Base-by-base conservation (phyloP, 2,329 filamentous ascomycete genomes). In the Colletotrichum caudatum region DNA sequence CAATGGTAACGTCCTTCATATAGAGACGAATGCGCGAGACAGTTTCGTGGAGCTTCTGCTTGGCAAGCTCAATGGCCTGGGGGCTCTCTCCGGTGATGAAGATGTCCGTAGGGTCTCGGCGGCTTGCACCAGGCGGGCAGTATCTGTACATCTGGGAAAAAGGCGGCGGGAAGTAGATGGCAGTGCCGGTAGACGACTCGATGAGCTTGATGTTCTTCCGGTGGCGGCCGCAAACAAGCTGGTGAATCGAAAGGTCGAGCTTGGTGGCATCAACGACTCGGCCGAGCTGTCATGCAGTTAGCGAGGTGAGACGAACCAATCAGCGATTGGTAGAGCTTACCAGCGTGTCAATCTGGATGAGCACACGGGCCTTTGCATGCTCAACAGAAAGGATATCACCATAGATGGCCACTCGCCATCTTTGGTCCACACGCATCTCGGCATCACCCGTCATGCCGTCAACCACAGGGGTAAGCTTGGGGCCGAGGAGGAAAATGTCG, bases 191-290 rank as follows among this genome's bases (percentile, higher is more conserved):
- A 37, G 93, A 91, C 18, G 96, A 97, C 82, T 99, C 96, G 78
- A 99, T 98, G 77, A 96, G 85, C 85, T 98, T 98, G 84, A 99
- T 97, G 81, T 98, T 98, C 85, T 97, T 97, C 76, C 96, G 90
- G 76, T 95, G 95, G 60, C 96, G 93, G 60, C 96, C 96, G 80
- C 95, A 98, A 61, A 98, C 91, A 66, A 98, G 87, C 69, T 94
- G 96, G 80, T 99, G 96, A 79, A 97, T 89, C 35, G 94, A 93
- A 61, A 95, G 84, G 76, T 98, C 95, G 71, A 97, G 87, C 78
- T 93, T 93, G 78, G 94, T 90, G 59, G 88, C 90, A 80, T 97
- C 94, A 65, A 96, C 92, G 69, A 90, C 84, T 75, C 92, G 90
- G 66, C 90, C 90, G 72, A 94, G 90, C 91, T 93, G 78, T 69